Percentiles rank a stretch among this genome's conserved stretches.
phyloP scores from a whole-genome alignment of 83 land plant genomes.

The Diphasiastrum complanatum region DNA sequence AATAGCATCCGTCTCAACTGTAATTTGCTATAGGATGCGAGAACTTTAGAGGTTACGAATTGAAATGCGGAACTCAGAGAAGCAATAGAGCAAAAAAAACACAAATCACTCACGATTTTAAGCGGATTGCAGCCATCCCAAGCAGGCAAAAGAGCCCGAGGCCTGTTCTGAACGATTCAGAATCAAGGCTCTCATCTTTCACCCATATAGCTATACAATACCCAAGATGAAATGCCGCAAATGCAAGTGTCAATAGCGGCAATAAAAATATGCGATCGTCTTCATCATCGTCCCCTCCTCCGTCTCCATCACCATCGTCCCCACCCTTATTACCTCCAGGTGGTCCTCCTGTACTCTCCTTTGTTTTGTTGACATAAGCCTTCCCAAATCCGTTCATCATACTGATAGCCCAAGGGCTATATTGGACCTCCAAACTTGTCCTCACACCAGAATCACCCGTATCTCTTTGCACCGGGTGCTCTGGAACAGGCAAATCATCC shows the following conservation, averaged over 20 bases:
- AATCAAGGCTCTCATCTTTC: conserved; percentile 38
- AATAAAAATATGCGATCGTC: conserved; percentile 34
- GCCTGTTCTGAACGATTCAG: conserved; percentile 35
- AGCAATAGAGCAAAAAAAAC: too few species aligned
- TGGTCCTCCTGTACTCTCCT: conserved; percentile 36
- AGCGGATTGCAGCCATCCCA: conserved; percentile 37
- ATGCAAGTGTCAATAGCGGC: conserved; percentile 39
- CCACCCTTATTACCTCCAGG: conserved; percentile 33
- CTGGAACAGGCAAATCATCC: conserved; percentile 33
- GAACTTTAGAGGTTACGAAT: too few species aligned
- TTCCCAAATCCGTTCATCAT: conserved; percentile 39
- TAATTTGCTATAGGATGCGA: too few species aligned
- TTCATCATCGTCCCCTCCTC: conserved; percentile 29
- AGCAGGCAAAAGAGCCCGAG: conserved; percentile 37
- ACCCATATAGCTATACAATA: conserved; percentile 48
- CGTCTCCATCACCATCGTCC: conserved; percentile 33
- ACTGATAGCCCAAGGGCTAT: conserved; percentile 37
- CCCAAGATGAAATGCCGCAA: conserved; percentile 47
- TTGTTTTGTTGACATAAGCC: conserved; percentile 5
- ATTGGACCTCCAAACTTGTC: conserved; percentile 27
- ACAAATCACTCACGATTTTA: conserved; percentile 36
- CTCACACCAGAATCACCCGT: conserved; percentile 19
- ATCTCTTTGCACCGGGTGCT: conserved; percentile 24
- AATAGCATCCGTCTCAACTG: too few species aligned
- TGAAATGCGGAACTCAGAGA: neutral